Percentiles rank a stretch among this genome's conserved stretches.
Conservation (phyloP, 306 rosid species). For the Acacia melanoxylon region DNA sequence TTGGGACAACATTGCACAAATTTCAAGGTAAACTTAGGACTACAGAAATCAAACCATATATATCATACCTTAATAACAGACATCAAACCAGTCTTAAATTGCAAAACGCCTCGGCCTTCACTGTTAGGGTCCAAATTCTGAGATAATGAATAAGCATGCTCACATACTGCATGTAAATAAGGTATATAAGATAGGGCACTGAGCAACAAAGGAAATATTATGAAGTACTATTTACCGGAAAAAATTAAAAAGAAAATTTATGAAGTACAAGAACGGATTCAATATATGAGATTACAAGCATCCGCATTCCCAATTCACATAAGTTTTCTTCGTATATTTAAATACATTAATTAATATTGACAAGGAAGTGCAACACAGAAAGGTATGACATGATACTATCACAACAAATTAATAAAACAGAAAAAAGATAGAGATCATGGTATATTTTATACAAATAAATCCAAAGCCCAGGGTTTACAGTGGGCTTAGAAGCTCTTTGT, state of each 20-base stretch:
- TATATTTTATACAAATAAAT: neutral
- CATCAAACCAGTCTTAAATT: conserved; percentile 96
- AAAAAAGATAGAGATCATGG: neutral
- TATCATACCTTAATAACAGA: conserved; percentile 85
- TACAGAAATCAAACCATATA: conserved; percentile 1
- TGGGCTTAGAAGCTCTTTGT: neutral
- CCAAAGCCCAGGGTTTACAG: neutral
- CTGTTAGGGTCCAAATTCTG: conserved; percentile 93
- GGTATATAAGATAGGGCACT: neutral
- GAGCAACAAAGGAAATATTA: neutral
- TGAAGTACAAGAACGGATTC: neutral
- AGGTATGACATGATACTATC: neutral
- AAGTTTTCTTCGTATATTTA: neutral
- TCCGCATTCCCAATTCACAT: neutral
- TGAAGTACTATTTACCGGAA: neutral
- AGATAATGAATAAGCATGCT: conserved; percentile 91
- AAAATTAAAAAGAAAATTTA: no score
- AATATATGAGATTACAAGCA: neutral
- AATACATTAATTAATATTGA: neutral
- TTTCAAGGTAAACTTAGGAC: conserved; percentile 1
- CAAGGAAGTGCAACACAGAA: neutral
- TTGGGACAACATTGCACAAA: neutral
- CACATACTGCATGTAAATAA: conserved; percentile 70
- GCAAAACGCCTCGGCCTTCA: conserved; percentile 97
- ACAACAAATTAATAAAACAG: neutral